Evolutionary conservation across 371 early-diverging fungal species (phyloP).

Genomic region (Blakeslea trispora): DNA sequence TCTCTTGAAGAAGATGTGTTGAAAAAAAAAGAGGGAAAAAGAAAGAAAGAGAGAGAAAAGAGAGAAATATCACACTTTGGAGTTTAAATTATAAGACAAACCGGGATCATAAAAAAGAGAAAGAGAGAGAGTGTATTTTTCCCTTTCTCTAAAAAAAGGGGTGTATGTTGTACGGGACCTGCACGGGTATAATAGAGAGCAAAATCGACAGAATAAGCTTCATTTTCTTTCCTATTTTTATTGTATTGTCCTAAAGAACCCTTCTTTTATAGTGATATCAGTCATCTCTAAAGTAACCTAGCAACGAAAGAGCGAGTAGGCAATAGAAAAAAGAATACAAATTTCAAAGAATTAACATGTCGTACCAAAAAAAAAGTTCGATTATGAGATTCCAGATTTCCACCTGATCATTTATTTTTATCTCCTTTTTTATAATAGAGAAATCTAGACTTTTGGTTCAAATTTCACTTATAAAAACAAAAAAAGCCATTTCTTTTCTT

Average conservation of each 20-base stretch:
- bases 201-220: not conserved
- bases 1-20: not conserved
- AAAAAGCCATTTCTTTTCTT: not conserved
- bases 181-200: slow-evolving; percentile 1
- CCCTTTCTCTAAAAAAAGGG: not conserved
- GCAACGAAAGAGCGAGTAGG: too few species aligned
- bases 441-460: not conserved
- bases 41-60: slow-evolving; percentile 5
- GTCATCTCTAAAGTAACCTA: too few species aligned
- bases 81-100: not conserved
- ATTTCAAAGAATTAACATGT: not conserved
- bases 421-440: not conserved
- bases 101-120: slow-evolving; percentile 4
- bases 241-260: not conserved
- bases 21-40: slow-evolving; percentile 9
- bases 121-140: too few species aligned
- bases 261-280: not conserved
- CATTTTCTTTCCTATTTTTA: not conserved
- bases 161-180: slow-evolving; percentile 3
- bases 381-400: slow-evolving; percentile 6
- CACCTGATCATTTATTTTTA: slow-evolving; percentile 4
- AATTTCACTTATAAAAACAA: too few species aligned
- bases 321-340: not conserved
- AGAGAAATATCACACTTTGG: not conserved
- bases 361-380: not conserved